Evolutionary conservation across 371 early-diverging fungal genomes (phyloP), one percentile per base, ranked within the genome.

Genomic region (Phascolomyces articulosus): DNA sequence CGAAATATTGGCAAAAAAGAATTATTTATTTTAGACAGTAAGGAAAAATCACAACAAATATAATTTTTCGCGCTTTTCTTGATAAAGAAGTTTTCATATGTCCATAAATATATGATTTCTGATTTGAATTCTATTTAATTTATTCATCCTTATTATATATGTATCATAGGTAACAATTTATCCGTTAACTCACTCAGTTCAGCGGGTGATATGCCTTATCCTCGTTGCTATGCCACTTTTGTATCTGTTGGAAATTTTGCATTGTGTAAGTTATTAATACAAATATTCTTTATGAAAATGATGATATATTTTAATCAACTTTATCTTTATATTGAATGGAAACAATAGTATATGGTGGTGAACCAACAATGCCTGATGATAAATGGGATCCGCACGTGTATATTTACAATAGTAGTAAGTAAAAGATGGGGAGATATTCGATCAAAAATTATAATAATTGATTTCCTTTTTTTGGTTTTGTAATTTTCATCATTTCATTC

Each of bases 21-120:
- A 20, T 57, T 88, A 41, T 83, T 85, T 65, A 70, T 79, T 31
- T 77, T 90, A 68, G 88, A 90, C 64, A 77, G 90, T 88, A 85
- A 65, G 78, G 63, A n/a, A n/a, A n/a, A n/a, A n/a, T n/a, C n/a
- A n/a, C n/a, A n/a, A n/a, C n/a, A n/a, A n/a, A n/a, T n/a, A n/a
- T n/a, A n/a, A n/a, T n/a, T n/a, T n/a, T n/a, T n/a, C n/a, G n/a
- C n/a, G n/a, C n/a, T n/a, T n/a, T n/a, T n/a, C n/a, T n/a, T n/a
- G n/a, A n/a, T n/a, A n/a, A n/a, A n/a, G n/a, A n/a, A n/a, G n/a
- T n/a, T n/a, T n/a, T n/a, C n/a, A n/a, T n/a, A n/a, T n/a, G n/a
- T n/a, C n/a, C n/a, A n/a, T n/a, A n/a, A n/a, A n/a, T n/a, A n/a
- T n/a, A n/a, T n/a, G n/a, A n/a, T n/a, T n/a, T n/a, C n/a, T n/a